Evolutionary conservation across 306 rosid species (phyloP), one percentile per base, ranked within the genome.

Genomic region (Prunus davidiana): DNA sequence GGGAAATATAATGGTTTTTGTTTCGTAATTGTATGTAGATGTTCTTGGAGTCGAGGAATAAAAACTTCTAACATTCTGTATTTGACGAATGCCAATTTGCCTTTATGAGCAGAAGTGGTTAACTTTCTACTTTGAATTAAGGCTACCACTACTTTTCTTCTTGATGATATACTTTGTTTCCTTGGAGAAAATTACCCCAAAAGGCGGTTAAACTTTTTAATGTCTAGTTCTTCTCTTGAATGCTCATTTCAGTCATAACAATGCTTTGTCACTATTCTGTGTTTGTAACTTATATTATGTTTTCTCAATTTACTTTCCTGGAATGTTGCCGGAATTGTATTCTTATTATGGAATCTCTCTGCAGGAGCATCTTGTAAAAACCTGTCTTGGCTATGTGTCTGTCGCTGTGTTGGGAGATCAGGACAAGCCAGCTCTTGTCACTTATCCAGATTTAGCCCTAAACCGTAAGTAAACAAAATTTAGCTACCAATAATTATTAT

Each of bases 381-480:
- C 98, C 9, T 71, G 78, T 75, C 82, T 73, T 81, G 97, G 99
- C 79, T 80, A 65, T 34, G 83, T 95, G 62, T 89, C 97, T 15
- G 96, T 92, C 77, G 74, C 96, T 54, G 92, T 95, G 84, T 83
- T 85, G 79, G 99, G 98, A 83, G 97, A 95, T 81, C 97, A 72
- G 79, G 97, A 95, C 78, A 95, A 95, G 76, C 97, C 99, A 72
- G 99, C 97, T 71, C 96, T 95, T 28, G 80, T 92, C 62, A 92
- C 97, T 20, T 95, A 92, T 81, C 99, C 99, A 20, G 99, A 95
- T 84, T 83, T 95, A 85, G 97, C 90, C 78, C 82, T 91, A 88
- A 92, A 95, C 83, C 81, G 99, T 95, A 86, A 87, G 99, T 81
- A 57, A 76, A 24, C 64, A 25, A n/a, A 28, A 16, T 6, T 66